Evolutionary conservation across 139 green algal genomes (phyloP).

Genomic region (Eudorina sp.): DNA sequence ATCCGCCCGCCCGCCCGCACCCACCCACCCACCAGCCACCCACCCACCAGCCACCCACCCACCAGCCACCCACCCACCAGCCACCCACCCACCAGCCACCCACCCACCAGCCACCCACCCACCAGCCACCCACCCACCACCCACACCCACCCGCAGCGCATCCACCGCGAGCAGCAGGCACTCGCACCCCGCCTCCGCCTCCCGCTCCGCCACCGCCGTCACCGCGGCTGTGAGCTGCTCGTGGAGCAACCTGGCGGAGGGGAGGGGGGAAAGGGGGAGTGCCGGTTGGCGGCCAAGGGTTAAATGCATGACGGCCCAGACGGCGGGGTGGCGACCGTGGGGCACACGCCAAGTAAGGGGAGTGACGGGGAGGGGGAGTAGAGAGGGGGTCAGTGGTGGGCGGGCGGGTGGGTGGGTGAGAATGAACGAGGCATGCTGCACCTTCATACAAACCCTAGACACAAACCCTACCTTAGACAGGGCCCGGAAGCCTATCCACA

Average conservation of each 20-base stretch:
- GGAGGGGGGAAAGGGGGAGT: background rate
- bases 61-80: too few relatives aligned
- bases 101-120: too few relatives aligned
- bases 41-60: too few relatives aligned
- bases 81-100: too few relatives aligned
- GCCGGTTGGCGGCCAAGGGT: background rate
- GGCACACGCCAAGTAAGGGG: background rate
- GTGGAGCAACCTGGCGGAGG: background rate
- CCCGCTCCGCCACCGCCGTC: background rate
- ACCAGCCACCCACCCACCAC: background rate
- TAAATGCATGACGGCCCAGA: background rate
- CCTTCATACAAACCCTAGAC: too few relatives aligned
- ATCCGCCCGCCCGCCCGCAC: too few relatives aligned
- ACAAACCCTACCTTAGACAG: too few relatives aligned
- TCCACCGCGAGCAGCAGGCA: conserved; percentile 41
- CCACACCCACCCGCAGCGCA: background rate
- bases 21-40: too few relatives aligned
- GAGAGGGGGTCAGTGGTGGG: background rate
- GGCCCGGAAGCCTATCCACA: too few relatives aligned
- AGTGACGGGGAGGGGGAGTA: background rate
- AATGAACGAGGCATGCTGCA: too few relatives aligned
- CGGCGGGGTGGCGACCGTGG: background rate
- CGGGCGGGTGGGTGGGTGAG: background rate
- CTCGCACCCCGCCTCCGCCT: conserved; percentile 37
- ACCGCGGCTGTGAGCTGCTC: background rate